Base-by-base conservation (phyloP, 495 filamentous ascomycete genomes). In the Immersiella caudata region DNA sequence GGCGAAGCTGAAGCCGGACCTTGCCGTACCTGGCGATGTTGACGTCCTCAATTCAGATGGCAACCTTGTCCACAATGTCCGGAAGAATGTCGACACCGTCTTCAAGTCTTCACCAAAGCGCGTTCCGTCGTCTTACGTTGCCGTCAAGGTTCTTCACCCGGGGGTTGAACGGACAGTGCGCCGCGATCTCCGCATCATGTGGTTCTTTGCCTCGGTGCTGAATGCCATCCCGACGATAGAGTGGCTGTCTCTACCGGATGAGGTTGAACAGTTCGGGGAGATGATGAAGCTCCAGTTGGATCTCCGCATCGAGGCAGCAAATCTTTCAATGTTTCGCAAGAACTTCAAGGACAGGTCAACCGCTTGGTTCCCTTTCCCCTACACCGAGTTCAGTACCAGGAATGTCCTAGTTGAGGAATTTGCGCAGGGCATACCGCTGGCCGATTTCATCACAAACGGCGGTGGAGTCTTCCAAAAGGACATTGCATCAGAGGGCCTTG, bases 271-370 rank as follows among this genome's bases (percentile, higher is more conserved):
- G 74, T 99, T 99, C 71, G 94, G 93, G 12, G 90, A 94, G 73
- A 99, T 99, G 96, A 99, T 99, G 96, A 89, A 90, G 70, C 81
- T 98, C 21, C 96, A 99, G 67, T 82, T 99, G 16, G 96, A 99
- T 79, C 82, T 99, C 18, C 90, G 96, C 40, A 99, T 99, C 64
- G 96, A 99, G 73, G 89, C 92, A 1, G 88, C 93, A 7, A 99
- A 99, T 68, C 82, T 99, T 5, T 87, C 87, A 18, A 88, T 88
- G 25, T 99, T 99, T 81, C 90, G 96, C 62, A 88, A 89, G 66
- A 92, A 97, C 69, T 99, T 99, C 84, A 91, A 89, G 70, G 83
- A 91, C 64, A 87, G 96, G 24, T 90, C 90, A 7, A 97, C 96
- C 0, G 93, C 94, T 27, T 97, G 91, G 89, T 99, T 98, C 74